Conservation (phyloP, 345 rosid genomes). For the Clausena lansium region DNA sequence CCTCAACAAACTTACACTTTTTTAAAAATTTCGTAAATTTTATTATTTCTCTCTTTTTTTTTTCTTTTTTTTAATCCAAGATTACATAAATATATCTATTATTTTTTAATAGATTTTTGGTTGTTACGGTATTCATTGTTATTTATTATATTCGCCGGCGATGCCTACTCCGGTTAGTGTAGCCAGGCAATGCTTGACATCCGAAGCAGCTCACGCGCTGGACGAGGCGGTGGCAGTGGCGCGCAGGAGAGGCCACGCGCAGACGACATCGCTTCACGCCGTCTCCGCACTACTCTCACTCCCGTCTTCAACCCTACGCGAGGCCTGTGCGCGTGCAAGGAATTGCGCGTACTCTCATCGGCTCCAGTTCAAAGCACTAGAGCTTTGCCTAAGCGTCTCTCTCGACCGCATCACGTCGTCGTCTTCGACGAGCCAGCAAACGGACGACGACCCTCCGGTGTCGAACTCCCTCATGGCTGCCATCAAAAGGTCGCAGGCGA, state of each 20-base stretch:
- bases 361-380: constrained; percentile 79
- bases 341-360: constrained; percentile 69
- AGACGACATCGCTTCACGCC: constrained; percentile 89
- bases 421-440: constrained; percentile 50
- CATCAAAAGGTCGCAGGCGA: constrained; percentile 90
- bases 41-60: constrained; percentile 1
- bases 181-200: constrained; percentile 85
- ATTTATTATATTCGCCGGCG: constrained; percentile 47
- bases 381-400: constrained; percentile 78
- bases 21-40: neutral
- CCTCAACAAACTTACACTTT: constrained; percentile 4
- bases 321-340: constrained; percentile 73
- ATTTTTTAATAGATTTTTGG: neutral
- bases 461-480: constrained; percentile 98
- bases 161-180: constrained; percentile 86
- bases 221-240: constrained; percentile 83
- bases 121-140: neutral
- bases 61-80: neutral
- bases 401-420: constrained; percentile 73
- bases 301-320: constrained; percentile 67
- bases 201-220: constrained; percentile 71
- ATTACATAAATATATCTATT: neutral
- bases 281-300: constrained; percentile 74
- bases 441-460: constrained; percentile 65
- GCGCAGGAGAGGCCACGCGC: constrained; percentile 63